These are phyloP conservation scores for Blastocystis sp. DNA, from an alignment of 352 stramenopile species.

Conservation along the genomic window DNA sequence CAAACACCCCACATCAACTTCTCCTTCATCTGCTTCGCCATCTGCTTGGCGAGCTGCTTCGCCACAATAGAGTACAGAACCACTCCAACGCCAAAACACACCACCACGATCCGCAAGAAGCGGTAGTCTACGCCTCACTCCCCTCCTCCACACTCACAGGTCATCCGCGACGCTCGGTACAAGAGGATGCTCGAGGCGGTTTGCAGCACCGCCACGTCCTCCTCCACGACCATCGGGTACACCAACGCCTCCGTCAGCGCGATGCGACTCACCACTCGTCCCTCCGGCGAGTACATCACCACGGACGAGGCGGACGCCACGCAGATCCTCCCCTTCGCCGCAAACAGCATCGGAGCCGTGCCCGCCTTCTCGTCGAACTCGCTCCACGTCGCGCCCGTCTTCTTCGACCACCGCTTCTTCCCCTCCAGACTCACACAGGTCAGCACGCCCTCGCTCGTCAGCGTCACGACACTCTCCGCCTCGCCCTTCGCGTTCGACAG, in stretches of 20 bases:
- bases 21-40: background rate
- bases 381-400: background rate
- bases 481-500: background rate
- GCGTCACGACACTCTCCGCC: conserved; percentile 2
- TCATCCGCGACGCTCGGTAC: background rate
- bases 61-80: background rate
- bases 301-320: background rate
- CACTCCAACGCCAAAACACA: background rate
- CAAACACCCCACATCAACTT: conserved; percentile 23
- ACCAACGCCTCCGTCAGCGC: background rate
- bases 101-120: background rate
- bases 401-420: background rate
- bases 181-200: background rate
- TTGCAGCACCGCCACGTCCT: background rate
- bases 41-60: background rate
- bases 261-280: background rate
- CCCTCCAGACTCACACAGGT: background rate
- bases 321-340: background rate
- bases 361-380: conserved; percentile 17
- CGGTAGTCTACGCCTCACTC: background rate
- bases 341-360: background rate
- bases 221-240: background rate
- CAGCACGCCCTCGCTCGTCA: conserved; percentile 3
- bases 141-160: background rate
- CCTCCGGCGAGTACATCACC: background rate